phyloP scores from a whole-genome alignment of 2,329 filamentous ascomycete species.

The Lasiodiplodia theobromae region DNA sequence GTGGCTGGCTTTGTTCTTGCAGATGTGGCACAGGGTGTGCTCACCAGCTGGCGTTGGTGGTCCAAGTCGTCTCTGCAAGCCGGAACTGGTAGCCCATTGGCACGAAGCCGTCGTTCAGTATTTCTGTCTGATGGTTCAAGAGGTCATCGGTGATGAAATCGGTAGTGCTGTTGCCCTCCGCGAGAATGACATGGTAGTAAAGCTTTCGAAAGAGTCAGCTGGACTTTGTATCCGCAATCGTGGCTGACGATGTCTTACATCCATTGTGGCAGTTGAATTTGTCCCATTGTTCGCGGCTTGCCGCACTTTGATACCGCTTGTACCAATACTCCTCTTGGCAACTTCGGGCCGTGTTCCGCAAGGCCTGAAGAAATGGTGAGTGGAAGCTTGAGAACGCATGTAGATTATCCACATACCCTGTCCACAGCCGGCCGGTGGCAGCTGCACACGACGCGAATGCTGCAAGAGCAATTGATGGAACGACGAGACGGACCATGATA shows the following conservation, averaged over 20 bases:
- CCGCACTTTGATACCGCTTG: neutral
- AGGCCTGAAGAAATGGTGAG: neutral
- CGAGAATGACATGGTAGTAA: constrained; percentile 11
- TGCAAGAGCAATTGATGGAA: neutral
- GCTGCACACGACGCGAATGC: neutral
- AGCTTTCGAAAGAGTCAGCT: neutral
- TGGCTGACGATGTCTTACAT: neutral
- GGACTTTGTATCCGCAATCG: too few relatives aligned
- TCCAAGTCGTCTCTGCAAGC: constrained; percentile 53
- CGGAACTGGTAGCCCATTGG: constrained; percentile 56
- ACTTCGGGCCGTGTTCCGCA: neutral
- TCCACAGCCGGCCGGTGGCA: neutral
- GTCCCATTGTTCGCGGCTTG: neutral
- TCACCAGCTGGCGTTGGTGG: constrained; percentile 56
- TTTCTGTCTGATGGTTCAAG: constrained; percentile 51
- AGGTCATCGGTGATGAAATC: constrained; percentile 15
- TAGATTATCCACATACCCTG: neutral
- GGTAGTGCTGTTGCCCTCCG: neutral
- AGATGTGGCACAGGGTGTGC: neutral
- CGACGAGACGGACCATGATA: constrained; percentile 1
- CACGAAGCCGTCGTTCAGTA: constrained; percentile 56
- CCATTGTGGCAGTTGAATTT: neutral
- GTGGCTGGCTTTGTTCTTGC: neutral
- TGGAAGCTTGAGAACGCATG: neutral
- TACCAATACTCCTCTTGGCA: neutral